phyloP scores from a whole-genome alignment of 2,329 filamentous ascomycete genomes.

The Sclerotinia sclerotiorum region DNA sequence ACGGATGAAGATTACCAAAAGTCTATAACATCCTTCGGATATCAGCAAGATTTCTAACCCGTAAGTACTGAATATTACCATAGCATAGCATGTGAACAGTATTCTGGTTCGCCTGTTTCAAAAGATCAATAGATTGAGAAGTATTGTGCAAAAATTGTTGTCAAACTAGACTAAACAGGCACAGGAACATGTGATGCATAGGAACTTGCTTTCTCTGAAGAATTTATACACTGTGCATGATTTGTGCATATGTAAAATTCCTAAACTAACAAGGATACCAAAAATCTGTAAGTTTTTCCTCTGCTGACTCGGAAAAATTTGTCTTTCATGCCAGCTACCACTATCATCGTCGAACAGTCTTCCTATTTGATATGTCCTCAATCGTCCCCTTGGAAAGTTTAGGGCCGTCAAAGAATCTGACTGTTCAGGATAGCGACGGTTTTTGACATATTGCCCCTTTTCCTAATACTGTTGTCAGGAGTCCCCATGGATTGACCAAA shows the following conservation, averaged over 20 bases:
- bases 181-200: background rate
- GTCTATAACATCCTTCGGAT: background rate
- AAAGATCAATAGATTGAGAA: background rate
- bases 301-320: too few species aligned
- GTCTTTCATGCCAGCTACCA: background rate
- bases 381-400: background rate
- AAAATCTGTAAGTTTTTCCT: background rate
- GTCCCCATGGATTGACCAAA: background rate
- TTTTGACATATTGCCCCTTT: background rate
- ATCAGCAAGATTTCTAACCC: background rate
- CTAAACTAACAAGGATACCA: background rate
- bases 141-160: background rate
- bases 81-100: accelerated
- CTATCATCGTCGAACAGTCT: background rate
- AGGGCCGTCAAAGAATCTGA: background rate
- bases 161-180: background rate
- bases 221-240: background rate
- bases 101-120: too few species aligned
- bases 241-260: too few species aligned
- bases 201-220: background rate
- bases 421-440: accelerated
- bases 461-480: background rate
- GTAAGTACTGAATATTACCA: background rate
- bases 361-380: too few species aligned
- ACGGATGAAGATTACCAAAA: background rate